Percentiles rank a stretch among this genome's conserved stretches.
These are phyloP conservation scores for Alisma plantagoaquatica DNA, from an alignment of 106 monocot genomes.

Conservation along the genomic window DNA sequence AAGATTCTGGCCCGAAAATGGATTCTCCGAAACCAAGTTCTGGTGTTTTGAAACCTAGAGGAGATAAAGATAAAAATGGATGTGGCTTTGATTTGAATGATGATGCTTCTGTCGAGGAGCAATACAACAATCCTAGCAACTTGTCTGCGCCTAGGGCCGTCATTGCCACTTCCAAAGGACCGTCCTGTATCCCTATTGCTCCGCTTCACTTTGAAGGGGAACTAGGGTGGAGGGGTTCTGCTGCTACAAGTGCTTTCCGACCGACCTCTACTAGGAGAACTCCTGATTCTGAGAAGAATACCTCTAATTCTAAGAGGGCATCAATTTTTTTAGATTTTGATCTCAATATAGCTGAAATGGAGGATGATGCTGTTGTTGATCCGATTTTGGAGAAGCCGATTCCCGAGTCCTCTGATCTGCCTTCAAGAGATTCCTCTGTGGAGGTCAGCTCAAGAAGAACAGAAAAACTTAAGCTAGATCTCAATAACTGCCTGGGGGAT, in stretches of 20 bases:
- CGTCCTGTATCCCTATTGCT: slow-evolving; percentile 25
- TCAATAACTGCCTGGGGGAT: slow-evolving; percentile 49
- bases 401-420: slow-evolving; percentile 21
- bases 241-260: slow-evolving; percentile 85
- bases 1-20: slow-evolving; percentile 8
- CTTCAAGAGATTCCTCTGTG: slow-evolving; percentile 42
- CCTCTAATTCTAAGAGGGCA: slow-evolving; percentile 27
- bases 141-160: slow-evolving; percentile 51
- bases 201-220: slow-evolving; percentile 58
- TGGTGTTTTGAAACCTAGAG: slow-evolving; percentile 7
- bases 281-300: slow-evolving; percentile 29
- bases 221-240: slow-evolving; percentile 75
- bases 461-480: slow-evolving; percentile 57
- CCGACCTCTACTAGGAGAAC: slow-evolving; percentile 55
- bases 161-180: slow-evolving; percentile 58
- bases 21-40: slow-evolving; percentile 5
- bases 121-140: slow-evolving; percentile 15
- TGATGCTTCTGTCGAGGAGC: slow-evolving; percentile 35
- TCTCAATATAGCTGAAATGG: slow-evolving; percentile 51
- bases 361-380: slow-evolving; percentile 16
- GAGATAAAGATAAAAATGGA: slow-evolving; percentile 6
- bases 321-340: slow-evolving; percentile 37
- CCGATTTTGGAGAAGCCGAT: slow-evolving; percentile 13
- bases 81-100: slow-evolving; percentile 68
- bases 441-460: slow-evolving; percentile 56